A percentile compares a stretch with the other conserved stretches of the same genome.
Evolutionary conservation across 495 filamentous ascomycete genomes (phyloP).

Genomic region (Cercophora samala): DNA sequence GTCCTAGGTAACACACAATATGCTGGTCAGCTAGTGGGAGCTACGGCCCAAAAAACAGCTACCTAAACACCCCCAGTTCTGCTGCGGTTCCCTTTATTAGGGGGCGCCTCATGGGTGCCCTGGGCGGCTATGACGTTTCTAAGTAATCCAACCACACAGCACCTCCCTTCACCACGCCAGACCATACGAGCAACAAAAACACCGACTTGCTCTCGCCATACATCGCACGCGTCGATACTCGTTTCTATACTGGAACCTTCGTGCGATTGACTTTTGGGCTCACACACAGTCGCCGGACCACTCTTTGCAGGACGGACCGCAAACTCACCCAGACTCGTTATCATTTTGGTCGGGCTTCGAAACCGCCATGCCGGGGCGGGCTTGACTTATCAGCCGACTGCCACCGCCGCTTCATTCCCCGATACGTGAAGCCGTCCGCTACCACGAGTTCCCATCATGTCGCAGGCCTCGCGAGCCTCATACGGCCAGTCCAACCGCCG

Average conservation of each 20-base stretch:
- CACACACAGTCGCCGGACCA: not conserved
- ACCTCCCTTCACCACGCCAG: not conserved
- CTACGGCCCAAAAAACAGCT: not conserved
- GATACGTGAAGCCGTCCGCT: constrained; percentile 13
- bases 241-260: not conserved
- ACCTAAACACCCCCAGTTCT: not conserved
- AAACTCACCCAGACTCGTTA: not conserved
- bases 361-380: constrained; percentile 5
- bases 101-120: not conserved
- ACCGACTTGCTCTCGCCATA: not conserved
- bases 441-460: constrained; percentile 37
- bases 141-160: constrained; percentile 3
- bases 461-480: constrained; percentile 39
- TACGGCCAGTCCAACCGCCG: constrained; percentile 38
- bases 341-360: not conserved
- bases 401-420: not conserved
- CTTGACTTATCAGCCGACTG: constrained; percentile 3
- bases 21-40: not conserved
- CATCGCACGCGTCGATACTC: not conserved
- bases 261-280: not conserved
- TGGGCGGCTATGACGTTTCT: constrained; percentile 6
- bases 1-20: not conserved
- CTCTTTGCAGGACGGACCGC: not conserved
- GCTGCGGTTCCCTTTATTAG: constrained; percentile 2
- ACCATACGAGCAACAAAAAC: constrained; percentile 1